Evolutionary conservation across 1,139 yeast species (phyloP).

Genomic region (Saccharomyces hybrid): DNA sequence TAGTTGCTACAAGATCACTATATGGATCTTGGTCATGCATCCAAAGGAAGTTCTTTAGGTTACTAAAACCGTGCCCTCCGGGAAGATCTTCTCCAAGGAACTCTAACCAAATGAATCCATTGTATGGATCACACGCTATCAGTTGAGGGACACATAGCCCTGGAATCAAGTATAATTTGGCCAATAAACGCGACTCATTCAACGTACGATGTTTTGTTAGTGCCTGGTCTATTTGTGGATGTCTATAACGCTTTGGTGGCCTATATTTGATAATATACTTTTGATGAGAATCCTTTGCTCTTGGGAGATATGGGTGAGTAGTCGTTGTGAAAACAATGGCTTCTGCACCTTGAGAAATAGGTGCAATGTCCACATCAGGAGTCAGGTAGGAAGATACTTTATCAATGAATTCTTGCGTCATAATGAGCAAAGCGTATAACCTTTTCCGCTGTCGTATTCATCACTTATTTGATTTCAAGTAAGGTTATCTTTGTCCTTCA

Average conservation of each 20-base stretch:
- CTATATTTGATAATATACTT: constrained; percentile 70
- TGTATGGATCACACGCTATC: constrained; percentile 61
- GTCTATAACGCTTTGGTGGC: constrained; percentile 85
- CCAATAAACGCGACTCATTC: constrained; percentile 75
- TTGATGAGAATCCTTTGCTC: constrained; percentile 5
- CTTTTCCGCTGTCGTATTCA: neutral
- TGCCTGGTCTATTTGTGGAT: constrained; percentile 67
- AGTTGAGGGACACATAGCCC: constrained; percentile 64
- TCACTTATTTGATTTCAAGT: neutral
- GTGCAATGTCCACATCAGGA: constrained; percentile 41
- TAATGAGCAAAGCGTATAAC: constrained; percentile 6
- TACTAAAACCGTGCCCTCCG: constrained; percentile 42
- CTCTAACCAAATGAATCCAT: constrained; percentile 90
- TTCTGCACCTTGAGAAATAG: constrained; percentile 92
- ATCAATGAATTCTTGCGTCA: constrained; percentile 33
- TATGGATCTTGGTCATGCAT: constrained; percentile 38
- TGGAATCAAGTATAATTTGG: constrained; percentile 42
- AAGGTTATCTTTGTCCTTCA: neutral
- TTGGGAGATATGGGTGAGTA: constrained; percentile 58
- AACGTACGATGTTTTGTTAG: constrained; percentile 75
- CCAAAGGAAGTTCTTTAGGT: constrained; percentile 71
- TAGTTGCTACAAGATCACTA: constrained; percentile 35
- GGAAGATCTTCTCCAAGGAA: constrained; percentile 47
- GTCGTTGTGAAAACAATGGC: constrained; percentile 66
- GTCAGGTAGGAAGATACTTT: constrained; percentile 38